These are phyloP conservation scores for Pyrenochaeta sp. DNA, from an alignment of 2,329 filamentous ascomycete genomes.

Conservation along the genomic window DNA sequence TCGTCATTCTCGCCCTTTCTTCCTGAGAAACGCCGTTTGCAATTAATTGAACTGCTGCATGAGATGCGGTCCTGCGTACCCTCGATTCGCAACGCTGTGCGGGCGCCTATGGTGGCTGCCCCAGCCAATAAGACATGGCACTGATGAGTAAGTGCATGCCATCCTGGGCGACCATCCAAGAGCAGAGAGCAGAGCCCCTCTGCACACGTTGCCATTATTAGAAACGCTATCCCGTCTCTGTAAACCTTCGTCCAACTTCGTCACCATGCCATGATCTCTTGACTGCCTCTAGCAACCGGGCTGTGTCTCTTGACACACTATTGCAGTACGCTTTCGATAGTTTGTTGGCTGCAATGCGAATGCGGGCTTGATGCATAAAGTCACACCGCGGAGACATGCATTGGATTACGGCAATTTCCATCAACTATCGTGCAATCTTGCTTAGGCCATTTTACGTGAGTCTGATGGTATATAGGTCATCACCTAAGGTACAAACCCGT, in stretches of 20 bases:
- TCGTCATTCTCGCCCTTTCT: neutral
- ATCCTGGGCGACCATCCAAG: constrained; percentile 3
- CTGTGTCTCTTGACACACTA: neutral
- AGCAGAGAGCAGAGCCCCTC: constrained; percentile 20
- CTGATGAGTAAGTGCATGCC: constrained; percentile 9
- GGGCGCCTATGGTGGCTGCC: constrained; percentile 16
- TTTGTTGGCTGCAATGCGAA: neutral
- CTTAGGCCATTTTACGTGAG: no score
- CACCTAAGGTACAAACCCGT: no score
- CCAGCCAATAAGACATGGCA: constrained; percentile 10
- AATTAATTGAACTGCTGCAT: no score
- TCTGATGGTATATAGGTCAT: no score
- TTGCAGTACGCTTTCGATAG: neutral
- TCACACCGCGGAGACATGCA: constrained; percentile 2
- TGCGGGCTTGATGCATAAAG: constrained; percentile 2
- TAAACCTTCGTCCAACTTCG: constrained; percentile 3
- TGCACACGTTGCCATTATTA: constrained; percentile 22
- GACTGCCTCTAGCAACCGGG: neutral
- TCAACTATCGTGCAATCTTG: no score
- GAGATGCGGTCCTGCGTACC: constrained; percentile 1
- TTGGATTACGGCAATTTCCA: no score
- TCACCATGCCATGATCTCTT: neutral
- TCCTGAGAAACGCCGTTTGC: constrained; percentile 5
- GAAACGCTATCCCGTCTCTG: constrained; percentile 11
- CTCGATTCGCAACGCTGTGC: constrained; percentile 1